Evolutionary conservation across 2,329 filamentous ascomycete species (phyloP), one percentile per base, ranked within the genome.

Genomic region (Colletotrichum sansevieriae): DNA sequence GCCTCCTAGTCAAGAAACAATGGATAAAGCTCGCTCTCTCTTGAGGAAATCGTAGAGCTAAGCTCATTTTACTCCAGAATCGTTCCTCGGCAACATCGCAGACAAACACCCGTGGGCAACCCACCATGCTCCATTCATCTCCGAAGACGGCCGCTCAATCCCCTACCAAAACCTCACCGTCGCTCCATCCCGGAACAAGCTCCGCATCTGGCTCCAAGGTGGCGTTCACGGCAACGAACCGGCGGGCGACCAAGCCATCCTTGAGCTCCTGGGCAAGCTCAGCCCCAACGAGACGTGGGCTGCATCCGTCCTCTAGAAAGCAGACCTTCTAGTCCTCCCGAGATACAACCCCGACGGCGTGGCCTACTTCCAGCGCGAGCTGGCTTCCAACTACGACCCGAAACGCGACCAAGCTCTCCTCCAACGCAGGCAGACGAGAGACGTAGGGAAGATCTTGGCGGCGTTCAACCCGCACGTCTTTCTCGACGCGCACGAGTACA

Each of bases 141-240:
- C 73, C 0, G 73, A 74, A 44, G 73, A 74, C 20, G 72, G 68
- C 43, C 68, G 73, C 18, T 67, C 72, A 11, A 29, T 74, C 4
- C 73, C 72, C 2, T 71, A 73, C 37, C 63, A 73, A 60, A 56
- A 65, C 35, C 68, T 73, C 7, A 67, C 69, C 13, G 49, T 47
- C n/a, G 41, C 63, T 2, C 43, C 59, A 3, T 20, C 54, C 8
- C 49, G 41, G 18, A 2, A 35, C 63, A 78, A 76, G 66, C 63
- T 78, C 9, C 73, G 75, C 8, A 71, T 78, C 7, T 78, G 73
- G 71, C 43, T 78, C 0, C 75, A 78, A 46, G 76, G 72, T 10
- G 74, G 72, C 7, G 76, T 76, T 0, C 76, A 78, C n/a, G 76
- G 76, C 54, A 77, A 78, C 8, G 76, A 78, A 29, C 76, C 76